These are phyloP conservation scores for Tricholoma saponaceum DNA, from an alignment of 768 basidiomycete species.

Conservation along the genomic window DNA sequence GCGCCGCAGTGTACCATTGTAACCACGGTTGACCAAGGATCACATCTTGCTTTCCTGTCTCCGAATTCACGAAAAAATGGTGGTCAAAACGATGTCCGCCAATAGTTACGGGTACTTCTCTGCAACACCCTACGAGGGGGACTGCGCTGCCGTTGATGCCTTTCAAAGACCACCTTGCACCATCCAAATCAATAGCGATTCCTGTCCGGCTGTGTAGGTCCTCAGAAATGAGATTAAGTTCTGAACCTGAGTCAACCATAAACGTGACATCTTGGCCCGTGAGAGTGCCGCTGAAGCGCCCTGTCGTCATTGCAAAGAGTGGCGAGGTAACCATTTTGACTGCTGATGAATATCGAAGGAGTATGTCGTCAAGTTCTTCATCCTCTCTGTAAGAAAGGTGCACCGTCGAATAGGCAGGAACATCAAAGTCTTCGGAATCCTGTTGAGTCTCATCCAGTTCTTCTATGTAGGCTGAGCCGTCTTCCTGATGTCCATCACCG, in stretches of 20 bases:
- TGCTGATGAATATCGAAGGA: slow-evolving; percentile 2
- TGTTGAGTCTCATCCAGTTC: neutral
- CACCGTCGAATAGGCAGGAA: neutral
- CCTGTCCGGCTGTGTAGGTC: slow-evolving; percentile 1
- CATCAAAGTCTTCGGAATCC: neutral
- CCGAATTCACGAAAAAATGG: slow-evolving; percentile 20
- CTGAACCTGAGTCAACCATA: slow-evolving; percentile 21
- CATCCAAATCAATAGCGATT: slow-evolving; percentile 16
- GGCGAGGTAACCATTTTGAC: slow-evolving; percentile 3
- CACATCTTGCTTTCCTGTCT: slow-evolving; percentile 9
- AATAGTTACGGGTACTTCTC: slow-evolving; percentile 15
- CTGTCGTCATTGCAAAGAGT: slow-evolving; percentile 11
- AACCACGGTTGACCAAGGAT: slow-evolving; percentile 22
- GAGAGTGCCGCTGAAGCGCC: slow-evolving; percentile 9
- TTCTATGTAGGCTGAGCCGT: neutral
- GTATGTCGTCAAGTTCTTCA: neutral
- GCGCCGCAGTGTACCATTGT: slow-evolving; percentile 15
- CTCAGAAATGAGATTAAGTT: slow-evolving; percentile 17
- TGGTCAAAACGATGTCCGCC: slow-evolving; percentile 19
- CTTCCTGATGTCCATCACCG: neutral
- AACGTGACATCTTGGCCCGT: slow-evolving; percentile 8
- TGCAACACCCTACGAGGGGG: slow-evolving; percentile 11
- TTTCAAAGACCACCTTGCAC: slow-evolving; percentile 19
- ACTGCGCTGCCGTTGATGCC: slow-evolving; percentile 18
- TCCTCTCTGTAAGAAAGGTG: neutral